Conservation (phyloP, 78 protist species). For the Cavenderia fasciculata region DNA sequence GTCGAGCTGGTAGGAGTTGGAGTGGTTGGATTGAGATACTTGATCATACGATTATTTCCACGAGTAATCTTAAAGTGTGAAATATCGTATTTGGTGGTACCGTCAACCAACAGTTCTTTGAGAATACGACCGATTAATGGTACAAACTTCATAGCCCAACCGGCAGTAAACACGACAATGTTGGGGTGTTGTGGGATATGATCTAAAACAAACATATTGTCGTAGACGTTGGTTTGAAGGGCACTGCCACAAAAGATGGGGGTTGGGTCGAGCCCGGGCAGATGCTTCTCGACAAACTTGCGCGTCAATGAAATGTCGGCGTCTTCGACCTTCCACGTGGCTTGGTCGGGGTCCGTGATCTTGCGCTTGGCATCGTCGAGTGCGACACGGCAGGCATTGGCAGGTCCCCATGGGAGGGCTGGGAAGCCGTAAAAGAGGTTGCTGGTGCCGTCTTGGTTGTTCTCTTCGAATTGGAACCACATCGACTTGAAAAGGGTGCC, state of each 20-base stretch:
- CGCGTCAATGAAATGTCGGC: neutral
- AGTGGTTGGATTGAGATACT: no score
- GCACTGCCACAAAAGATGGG: neutral
- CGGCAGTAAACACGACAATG: neutral
- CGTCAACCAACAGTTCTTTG: neutral
- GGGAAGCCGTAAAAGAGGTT: conserved; percentile 18
- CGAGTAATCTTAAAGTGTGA: neutral
- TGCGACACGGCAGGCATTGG: neutral
- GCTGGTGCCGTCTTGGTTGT: neutral
- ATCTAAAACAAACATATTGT: conserved; percentile 24
- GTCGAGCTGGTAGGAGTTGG: no score
- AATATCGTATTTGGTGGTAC: neutral
- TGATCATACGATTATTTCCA: neutral
- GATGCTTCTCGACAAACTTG: neutral
- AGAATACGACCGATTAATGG: conserved; percentile 15
- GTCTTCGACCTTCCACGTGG: neutral
- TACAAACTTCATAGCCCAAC: conserved; percentile 23
- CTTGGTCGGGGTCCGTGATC: conserved; percentile 9
- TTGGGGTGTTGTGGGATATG: neutral
- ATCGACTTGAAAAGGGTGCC: neutral
- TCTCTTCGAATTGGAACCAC: conserved; percentile 11
- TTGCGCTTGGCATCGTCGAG: neutral
- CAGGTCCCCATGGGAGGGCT: neutral
- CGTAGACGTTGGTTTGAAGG: neutral
- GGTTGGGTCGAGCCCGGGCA: neutral